These are phyloP conservation scores for Penicillium expansum DNA, from an alignment of 2,329 filamentous ascomycete genomes.

Conservation along the genomic window DNA sequence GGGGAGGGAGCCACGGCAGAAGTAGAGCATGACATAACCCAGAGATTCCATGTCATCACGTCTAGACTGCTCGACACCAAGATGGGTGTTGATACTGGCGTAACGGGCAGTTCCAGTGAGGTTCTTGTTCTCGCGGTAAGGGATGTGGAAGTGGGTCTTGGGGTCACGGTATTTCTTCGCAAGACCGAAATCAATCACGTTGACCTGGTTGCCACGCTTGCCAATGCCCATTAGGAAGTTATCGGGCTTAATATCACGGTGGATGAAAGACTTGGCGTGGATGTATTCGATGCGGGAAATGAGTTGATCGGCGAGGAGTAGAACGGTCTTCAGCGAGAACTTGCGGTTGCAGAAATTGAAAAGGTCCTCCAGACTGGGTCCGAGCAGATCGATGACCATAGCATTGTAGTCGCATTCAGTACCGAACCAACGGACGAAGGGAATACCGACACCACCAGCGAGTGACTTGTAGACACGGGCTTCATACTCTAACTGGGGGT, in stretches of 20 bases:
- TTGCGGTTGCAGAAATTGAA: slow-evolving; percentile 99
- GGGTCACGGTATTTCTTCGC: slow-evolving; percentile 99
- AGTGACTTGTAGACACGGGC: slow-evolving; percentile 84
- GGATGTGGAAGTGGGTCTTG: slow-evolving; percentile 99
- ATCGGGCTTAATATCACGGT: slow-evolving; percentile 99
- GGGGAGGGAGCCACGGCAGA: slow-evolving; percentile 96
- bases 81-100: slow-evolving; percentile 96
- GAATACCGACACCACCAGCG: slow-evolving; percentile 94
- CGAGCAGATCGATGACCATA: slow-evolving; percentile 97
- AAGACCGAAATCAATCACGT: slow-evolving; percentile 97
- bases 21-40: slow-evolving; percentile 99
- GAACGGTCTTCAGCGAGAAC: slow-evolving; percentile 97
- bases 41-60: slow-evolving; percentile 99
- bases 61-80: slow-evolving; percentile 97
- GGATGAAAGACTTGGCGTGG: slow-evolving; percentile 98
- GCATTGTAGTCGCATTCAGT: slow-evolving; percentile 99
- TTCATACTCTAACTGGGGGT: slow-evolving; percentile 98
- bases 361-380: slow-evolving; percentile 91
- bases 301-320: slow-evolving; percentile 93
- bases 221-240: slow-evolving; percentile 99
- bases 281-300: slow-evolving; percentile 99
- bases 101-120: slow-evolving; percentile 97
- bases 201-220: slow-evolving; percentile 98
- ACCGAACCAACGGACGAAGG: slow-evolving; percentile 98
- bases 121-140: slow-evolving; percentile 99